Base-by-base conservation (phyloP, 345 rosid species). In the Mercurialis annua region DNA sequence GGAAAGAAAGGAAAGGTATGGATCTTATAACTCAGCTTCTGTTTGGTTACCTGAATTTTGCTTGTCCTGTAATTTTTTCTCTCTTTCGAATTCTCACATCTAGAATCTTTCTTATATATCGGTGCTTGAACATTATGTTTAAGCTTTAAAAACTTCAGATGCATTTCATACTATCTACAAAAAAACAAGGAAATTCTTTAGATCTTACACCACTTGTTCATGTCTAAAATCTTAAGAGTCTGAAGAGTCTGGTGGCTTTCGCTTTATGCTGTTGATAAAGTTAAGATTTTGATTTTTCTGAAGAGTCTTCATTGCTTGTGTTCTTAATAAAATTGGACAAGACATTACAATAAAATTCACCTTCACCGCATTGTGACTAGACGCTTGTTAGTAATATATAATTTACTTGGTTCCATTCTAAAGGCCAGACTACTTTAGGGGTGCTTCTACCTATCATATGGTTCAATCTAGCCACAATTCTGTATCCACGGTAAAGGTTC, bases 1-100 rank as follows among this genome's bases (percentile, higher is more conserved):
- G 92, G 90, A 68, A 94, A 82, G 86, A 91, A 87, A 71, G 67
- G 71, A 36, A 94, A 87, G 96, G 99, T 94, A 79, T 42, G 18
- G 2, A 44, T 27, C 53, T 62, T 62, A 15, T 26, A 14, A 30
- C 30, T 42, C 14, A 60, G 18, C 18, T 6, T 60, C 33, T 61
- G 18, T 15, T 24, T 24, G 68, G 21, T 21, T 23, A 23, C 10
- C 4, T 10, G 23, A 47, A 40, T 5, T 34, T 34, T 33, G 48
- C 6, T 64, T 50, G 26, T 38, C 10, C 46, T 20, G 14, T 38
- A 51, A 36, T 52, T 38, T 10, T 40, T 50, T 15, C 21, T 33
- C 0, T 1, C 23, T 10, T 23, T 0, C 10, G 31, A 52, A 10
- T 52, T 26, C 2, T 11, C 1, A 26, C 14, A 5, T 62, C 8